Evolutionary conservation across 2,329 filamentous ascomycete genomes (phyloP), one percentile per base, ranked within the genome.

Genomic region (Orbilia blumenaviensis): DNA sequence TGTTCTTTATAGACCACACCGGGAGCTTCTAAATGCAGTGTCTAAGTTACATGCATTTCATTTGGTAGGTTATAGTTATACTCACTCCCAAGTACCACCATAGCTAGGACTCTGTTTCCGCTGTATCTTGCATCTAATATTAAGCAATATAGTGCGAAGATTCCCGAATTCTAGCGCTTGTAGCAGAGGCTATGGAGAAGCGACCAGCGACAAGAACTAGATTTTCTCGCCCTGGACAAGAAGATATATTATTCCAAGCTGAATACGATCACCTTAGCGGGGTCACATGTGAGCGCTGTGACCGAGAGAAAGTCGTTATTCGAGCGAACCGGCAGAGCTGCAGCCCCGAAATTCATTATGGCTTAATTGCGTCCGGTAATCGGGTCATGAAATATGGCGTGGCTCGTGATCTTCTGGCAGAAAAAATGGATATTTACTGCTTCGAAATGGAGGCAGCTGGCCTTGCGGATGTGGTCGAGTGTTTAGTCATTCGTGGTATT

Each of bases 371-470:
- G 9, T 75, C 69, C 0, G 69, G 62, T 2, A 67, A 67, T 25
- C 21, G 23, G 6, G 69, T 75, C 0, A 67, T 75, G 34, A 75
- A 75, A 21, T 14, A 66, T 18, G 69, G 52, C 16, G 16, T 0
- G 1, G 29, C 18, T 2, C 34, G 69, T 7, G 69, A 75, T n/a
- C 21, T 9, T n/a, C 41, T 66, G 1, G 48, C 60, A 5, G 23
- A 23, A 25, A 29, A 62, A 61, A 18, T 29, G 9, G 50, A 23
- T 10, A 34, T 46, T 7, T 67, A 46, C 9, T 75, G 69, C 21
- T 73, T 73, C 21, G 68, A 73, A 29, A 68, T 68, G 64, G 64
- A 68, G 21, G 64, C 64, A 1, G 66, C 66, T 21, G 66, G 66
- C 2, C 8, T 71, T 12, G 50, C 61, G 18, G 66, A 71, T 14